Evolutionary conservation across 805 yeast species (phyloP).

Genomic region (Ascoidea asiatica): DNA sequence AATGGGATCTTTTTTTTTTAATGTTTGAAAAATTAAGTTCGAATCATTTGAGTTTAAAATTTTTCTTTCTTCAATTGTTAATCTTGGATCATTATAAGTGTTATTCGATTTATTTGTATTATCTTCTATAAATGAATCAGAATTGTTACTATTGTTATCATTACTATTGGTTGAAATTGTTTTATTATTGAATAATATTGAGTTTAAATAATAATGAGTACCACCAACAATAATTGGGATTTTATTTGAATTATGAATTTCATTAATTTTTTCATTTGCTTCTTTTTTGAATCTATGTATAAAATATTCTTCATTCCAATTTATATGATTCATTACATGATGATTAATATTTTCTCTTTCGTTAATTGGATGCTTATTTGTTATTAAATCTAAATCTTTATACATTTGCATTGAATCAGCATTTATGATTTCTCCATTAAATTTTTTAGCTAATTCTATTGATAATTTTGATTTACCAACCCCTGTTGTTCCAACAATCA

Average conservation of each 20-base stretch:
- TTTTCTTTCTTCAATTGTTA: conserved; percentile 20
- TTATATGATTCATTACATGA: conserved; percentile 76
- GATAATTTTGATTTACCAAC: conserved; percentile 88
- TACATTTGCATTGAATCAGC: conserved; percentile 98
- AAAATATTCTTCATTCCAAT: conserved; percentile 71
- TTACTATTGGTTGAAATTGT: conserved; percentile 30
- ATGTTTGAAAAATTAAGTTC: conserved; percentile 26
- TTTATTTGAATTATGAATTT: conserved; percentile 54
- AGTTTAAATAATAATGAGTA: conserved; percentile 85
- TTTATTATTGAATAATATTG: conserved; percentile 57
- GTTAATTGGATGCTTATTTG: conserved; percentile 80
- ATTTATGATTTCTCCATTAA: conserved; percentile 83
- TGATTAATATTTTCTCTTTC: conserved; percentile 71
- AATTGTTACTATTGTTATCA: conserved; percentile 2
- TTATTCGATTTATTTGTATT: background rate
- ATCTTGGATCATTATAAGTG: background rate
- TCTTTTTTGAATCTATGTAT: conserved; percentile 69
- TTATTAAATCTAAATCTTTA: conserved; percentile 53
- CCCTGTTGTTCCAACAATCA: conserved; percentile 88
- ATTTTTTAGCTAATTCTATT: conserved; percentile 61
- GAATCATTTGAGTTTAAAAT: conserved; percentile 37
- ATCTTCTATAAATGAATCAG: background rate
- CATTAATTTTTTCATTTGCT: conserved; percentile 45
- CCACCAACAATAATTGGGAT: conserved; percentile 90
- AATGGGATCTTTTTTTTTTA: conserved; percentile 49